Percentiles rank a stretch among this genome's conserved stretches.
Conservation (phyloP, 164 flowering plant species). For the Saururus chinensis region DNA sequence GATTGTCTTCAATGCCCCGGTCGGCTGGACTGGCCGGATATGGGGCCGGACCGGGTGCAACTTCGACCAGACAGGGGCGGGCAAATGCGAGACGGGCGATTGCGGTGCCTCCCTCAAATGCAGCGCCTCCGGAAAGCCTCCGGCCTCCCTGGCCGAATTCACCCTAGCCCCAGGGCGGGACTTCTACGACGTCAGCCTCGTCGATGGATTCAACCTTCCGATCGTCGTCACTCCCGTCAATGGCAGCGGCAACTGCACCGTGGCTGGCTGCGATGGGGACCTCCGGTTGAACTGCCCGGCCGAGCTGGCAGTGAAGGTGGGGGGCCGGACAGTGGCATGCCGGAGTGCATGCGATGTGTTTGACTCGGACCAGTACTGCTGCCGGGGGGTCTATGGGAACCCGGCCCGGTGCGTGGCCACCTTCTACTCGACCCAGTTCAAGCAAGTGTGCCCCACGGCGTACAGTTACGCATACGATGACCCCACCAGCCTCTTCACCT, state of each 20-base stretch:
- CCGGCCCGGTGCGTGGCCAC: slow-evolving; percentile 54
- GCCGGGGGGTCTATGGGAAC: slow-evolving; percentile 56
- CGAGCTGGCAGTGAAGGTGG: slow-evolving; percentile 47
- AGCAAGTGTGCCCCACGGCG: slow-evolving; percentile 69
- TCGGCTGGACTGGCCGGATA: slow-evolving; percentile 79
- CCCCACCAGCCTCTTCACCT: slow-evolving; percentile 71
- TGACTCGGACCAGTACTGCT: slow-evolving; percentile 74
- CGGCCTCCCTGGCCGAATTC: slow-evolving; percentile 84
- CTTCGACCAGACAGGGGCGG: slow-evolving; percentile 56
- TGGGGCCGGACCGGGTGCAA: slow-evolving; percentile 95
- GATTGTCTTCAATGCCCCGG: slow-evolving; percentile 47
- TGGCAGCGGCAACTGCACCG: slow-evolving; percentile 64
- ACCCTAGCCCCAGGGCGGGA: slow-evolving; percentile 46
- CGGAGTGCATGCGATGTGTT: slow-evolving; percentile 90
- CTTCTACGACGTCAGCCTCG: slow-evolving; percentile 92
- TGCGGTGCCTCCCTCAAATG: slow-evolving; percentile 70
- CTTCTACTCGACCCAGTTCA: slow-evolving; percentile 64
- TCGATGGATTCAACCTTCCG: slow-evolving; percentile 84
- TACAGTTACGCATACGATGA: slow-evolving; percentile 95
- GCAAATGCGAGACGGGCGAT: slow-evolving; percentile 62
- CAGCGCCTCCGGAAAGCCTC: slow-evolving; percentile 54
- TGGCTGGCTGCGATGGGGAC: slow-evolving; percentile 68
- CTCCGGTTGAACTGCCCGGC: slow-evolving; percentile 49
- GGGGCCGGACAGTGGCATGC: slow-evolving; percentile 48
- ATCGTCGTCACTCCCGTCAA: slow-evolving; percentile 44